Evolutionary conservation across 75 land plant species (phyloP).

Genomic region (Pinus albicaulis): DNA sequence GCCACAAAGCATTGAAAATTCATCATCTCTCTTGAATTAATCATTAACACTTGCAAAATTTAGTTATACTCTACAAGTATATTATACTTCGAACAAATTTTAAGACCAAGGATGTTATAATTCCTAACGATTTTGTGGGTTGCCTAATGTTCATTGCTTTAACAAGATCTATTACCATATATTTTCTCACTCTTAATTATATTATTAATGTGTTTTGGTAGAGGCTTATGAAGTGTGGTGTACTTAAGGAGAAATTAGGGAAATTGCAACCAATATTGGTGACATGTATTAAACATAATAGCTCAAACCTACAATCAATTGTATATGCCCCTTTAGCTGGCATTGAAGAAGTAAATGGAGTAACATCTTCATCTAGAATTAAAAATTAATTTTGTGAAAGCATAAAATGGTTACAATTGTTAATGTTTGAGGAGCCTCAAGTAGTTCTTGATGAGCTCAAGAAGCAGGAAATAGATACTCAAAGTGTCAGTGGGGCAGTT

Average conservation of each 20-base stretch:
- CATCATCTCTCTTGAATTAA: background rate
- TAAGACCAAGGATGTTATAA: background rate
- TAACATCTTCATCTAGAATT: conserved; percentile 1
- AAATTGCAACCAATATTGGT: conserved; percentile 42
- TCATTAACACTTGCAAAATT: background rate
- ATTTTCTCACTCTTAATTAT: background rate
- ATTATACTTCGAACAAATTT: background rate
- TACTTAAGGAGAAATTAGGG: conserved; percentile 37
- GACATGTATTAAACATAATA: conserved; percentile 43
- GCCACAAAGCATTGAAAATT: too few relatives aligned
- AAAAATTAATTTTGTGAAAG: conserved; percentile 44
- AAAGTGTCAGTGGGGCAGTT: conserved; percentile 95
- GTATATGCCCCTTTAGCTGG: conserved; percentile 53
- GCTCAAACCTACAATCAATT: conserved; percentile 28
- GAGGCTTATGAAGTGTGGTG: conserved; percentile 43
- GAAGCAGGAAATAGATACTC: conserved; percentile 37
- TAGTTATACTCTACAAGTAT: background rate
- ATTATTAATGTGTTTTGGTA: conserved; percentile 21
- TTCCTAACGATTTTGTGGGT: background rate
- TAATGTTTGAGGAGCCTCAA: conserved; percentile 74
- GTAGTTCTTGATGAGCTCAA: conserved; percentile 26
- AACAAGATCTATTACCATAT: background rate
- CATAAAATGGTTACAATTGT: conserved; percentile 74
- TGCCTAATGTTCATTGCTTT: background rate
- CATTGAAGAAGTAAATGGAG: conserved; percentile 28